Evolutionary conservation across 1,284 basidiomycete species (phyloP).

Genomic region (Marasmius fiardii): DNA sequence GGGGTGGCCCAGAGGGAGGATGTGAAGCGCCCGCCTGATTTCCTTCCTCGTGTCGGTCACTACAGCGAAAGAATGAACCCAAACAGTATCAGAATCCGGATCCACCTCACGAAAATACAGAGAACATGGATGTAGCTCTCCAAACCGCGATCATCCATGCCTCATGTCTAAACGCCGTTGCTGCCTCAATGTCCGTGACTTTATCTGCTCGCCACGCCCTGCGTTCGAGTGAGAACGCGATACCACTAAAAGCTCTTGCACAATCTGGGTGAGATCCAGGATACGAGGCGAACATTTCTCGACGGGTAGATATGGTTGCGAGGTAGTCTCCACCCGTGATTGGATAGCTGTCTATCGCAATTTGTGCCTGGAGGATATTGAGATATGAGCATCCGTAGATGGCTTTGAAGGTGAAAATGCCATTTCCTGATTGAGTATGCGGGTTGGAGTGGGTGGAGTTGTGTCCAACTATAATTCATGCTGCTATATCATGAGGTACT

Average conservation of each 20-base stretch:
- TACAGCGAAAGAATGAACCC: too few relatives aligned
- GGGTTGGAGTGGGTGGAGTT: conserved; percentile 38
- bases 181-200: conserved; percentile 65
- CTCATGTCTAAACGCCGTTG: conserved; percentile 59
- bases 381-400: conserved; percentile 58
- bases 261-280: conserved; percentile 60
- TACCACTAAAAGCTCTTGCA: conserved; percentile 56
- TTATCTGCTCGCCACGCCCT: conserved; percentile 64
- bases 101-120: too few relatives aligned
- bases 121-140: not conserved
- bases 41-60: too few relatives aligned
- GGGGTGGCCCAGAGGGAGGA: too few relatives aligned
- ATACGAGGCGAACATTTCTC: conserved; percentile 57
- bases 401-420: conserved; percentile 16
- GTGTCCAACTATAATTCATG: too few relatives aligned
- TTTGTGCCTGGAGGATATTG: conserved; percentile 51
- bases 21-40: too few relatives aligned
- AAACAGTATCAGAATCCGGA: too few relatives aligned
- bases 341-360: conserved; percentile 37
- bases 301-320: conserved; percentile 71
- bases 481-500: too few relatives aligned
- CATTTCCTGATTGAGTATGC: conserved; percentile 37
- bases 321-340: conserved; percentile 71
- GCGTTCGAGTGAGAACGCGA: conserved; percentile 57
- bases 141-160: conserved; percentile 51